Evolutionary conservation across 305 asterid genomes (phyloP).

Genomic region (Ajuga reptans): DNA sequence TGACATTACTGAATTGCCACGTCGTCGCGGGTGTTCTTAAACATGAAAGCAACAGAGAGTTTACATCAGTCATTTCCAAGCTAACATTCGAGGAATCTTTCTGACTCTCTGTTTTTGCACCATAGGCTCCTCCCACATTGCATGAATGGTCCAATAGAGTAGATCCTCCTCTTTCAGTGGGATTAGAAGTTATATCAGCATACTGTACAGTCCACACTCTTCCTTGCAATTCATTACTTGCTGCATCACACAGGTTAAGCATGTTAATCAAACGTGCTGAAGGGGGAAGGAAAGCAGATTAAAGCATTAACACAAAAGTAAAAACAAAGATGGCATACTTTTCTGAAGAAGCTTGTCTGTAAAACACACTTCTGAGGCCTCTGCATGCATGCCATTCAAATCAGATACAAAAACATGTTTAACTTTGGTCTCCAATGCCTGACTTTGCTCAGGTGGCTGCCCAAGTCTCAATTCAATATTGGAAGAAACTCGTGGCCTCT

Average conservation of each 20-base stretch:
- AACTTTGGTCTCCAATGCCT: slow-evolving; percentile 28
- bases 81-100: slow-evolving; percentile 20
- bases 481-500: slow-evolving; percentile 36
- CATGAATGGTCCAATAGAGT: slow-evolving; percentile 23
- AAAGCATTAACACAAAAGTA: not conserved
- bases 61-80: slow-evolving; percentile 19
- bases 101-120: slow-evolving; percentile 20
- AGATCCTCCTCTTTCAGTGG: slow-evolving; percentile 28
- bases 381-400: slow-evolving; percentile 21
- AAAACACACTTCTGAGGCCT: slow-evolving; percentile 24
- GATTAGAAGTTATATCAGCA: slow-evolving; percentile 25
- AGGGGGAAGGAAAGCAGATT: not conserved
- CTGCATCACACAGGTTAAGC: slow-evolving; percentile 24
- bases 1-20: slow-evolving; percentile 21
- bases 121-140: slow-evolving; percentile 28
- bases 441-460: slow-evolving; percentile 40
- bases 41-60: slow-evolving; percentile 26
- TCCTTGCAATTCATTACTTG: slow-evolving; percentile 28
- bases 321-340: slow-evolving; percentile 21
- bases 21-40: slow-evolving; percentile 26
- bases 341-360: slow-evolving; percentile 31
- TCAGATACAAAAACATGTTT: slow-evolving; percentile 24
- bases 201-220: slow-evolving; percentile 23
- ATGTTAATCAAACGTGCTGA: slow-evolving; percentile 11
- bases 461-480: slow-evolving; percentile 51